Base-by-base conservation (phyloP, 225 moss, liverwort and hornwort genomes). In the Sphagnum contortum region DNA sequence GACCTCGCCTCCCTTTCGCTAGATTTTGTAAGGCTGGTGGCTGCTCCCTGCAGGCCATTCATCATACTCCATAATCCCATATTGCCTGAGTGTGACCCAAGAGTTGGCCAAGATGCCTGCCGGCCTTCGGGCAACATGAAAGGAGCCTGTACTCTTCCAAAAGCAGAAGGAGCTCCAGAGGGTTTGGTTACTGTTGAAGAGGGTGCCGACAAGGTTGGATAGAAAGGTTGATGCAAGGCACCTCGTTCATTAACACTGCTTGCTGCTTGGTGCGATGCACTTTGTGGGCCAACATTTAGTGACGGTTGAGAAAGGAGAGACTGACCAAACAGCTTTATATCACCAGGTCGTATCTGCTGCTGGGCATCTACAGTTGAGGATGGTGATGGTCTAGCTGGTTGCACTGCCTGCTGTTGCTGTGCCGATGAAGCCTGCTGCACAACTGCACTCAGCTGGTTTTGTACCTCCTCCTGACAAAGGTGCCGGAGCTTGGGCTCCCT, bases 241-340 rank as follows among this genome's bases (percentile, higher is more conserved):
- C 55, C 66, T 67, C 78, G 77, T 55, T 78, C 83, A 60, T 69
- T 69, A 9, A 82, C 57, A 62, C 56, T 68, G 12, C 57, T 49
- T 68, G 77, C 55, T 59, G 64, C 54, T 29, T 29, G 29, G 53
- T 77, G 86, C 3, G 50, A 75, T 64, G 60, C 71, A 66, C 72
- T 83, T 78, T 63, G 87, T 73, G 66, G 75, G 57, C 74, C 60
- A 50, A 79, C 72, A 74, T 72, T 81, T 3, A 82, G 70, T 59
- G 79, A 74, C n/a, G 98, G 98, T 72, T 98, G 98, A 67, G 83
- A 89, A 57, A 98, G 80, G 68, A 98, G 93, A 51, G 98, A 98
- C 79, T 98, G 93, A 12, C 98, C 98, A 69, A 98, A 98, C 54
- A 98, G 70, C 76, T 98, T 98, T 77, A 98, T 89, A 80, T 98